phyloP scores from a whole-genome alignment of 176 grass and related monocot species.

The Saccharum spontaneum region DNA sequence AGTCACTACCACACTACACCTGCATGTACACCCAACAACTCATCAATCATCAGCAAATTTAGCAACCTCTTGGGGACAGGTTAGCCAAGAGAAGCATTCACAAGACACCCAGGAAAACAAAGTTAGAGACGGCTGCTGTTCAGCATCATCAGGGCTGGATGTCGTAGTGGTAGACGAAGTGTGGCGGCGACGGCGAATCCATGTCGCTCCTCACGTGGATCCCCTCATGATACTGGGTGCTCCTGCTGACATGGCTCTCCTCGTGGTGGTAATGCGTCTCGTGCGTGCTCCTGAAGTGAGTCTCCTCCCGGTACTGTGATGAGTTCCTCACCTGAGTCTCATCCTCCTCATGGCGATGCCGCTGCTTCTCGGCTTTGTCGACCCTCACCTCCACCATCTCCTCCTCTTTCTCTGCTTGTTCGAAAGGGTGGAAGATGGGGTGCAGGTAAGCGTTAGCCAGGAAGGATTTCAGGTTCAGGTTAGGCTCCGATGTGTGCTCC shows the following conservation, averaged over 20 bases:
- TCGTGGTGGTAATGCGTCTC: constrained; percentile 22
- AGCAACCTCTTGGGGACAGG: neutral
- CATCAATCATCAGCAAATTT: constrained; percentile 20
- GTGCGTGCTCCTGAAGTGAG: constrained; percentile 29
- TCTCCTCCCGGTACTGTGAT: constrained; percentile 37
- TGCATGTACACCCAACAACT: constrained; percentile 24
- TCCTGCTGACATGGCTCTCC: constrained; percentile 15
- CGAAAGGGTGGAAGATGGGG: constrained; percentile 76
- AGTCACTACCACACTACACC: constrained; percentile 18
- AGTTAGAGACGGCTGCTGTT: neutral
- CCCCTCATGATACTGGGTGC: constrained; percentile 20
- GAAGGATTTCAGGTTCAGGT: constrained; percentile 78
- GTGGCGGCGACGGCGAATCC: constrained; percentile 52
- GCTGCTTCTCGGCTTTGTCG: constrained; percentile 49
- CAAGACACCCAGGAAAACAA: neutral
- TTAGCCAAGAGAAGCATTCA: constrained; percentile 9
- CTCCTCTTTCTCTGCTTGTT: constrained; percentile 50
- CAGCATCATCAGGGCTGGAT: constrained; percentile 40
- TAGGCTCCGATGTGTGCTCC: constrained; percentile 72
- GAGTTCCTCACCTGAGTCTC: constrained; percentile 29
- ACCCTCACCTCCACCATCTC: constrained; percentile 56
- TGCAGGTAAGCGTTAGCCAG: constrained; percentile 87
- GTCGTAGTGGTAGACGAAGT: constrained; percentile 78
- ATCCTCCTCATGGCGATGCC: neutral
- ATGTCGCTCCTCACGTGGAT: constrained; percentile 47